A percentile compares a stretch with the other conserved stretches of the same genome.
Conservation (phyloP, 768 basidiomycete genomes). For the Trametes meyenii region DNA sequence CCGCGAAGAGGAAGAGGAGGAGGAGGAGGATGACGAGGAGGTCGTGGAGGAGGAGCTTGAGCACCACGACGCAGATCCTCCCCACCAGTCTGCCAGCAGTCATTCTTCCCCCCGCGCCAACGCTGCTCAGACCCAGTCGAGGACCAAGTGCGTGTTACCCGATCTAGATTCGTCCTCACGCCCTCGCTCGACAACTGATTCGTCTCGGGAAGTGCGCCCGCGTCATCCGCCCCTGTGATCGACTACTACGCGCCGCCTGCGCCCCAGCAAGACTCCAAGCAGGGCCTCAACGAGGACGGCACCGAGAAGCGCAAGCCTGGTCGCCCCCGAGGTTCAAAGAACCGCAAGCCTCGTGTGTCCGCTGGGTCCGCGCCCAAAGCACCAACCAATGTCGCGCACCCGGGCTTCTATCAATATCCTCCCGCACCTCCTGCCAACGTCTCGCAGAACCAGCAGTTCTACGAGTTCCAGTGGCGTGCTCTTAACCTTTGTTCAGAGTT, state of each 20-base stretch:
- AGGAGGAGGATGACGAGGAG: slow-evolving; percentile 79
- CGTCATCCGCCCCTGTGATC: slow-evolving; percentile 20
- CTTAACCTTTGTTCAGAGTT: slow-evolving; percentile 84
- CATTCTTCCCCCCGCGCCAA: slow-evolving; percentile 32
- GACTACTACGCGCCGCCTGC: slow-evolving; percentile 27
- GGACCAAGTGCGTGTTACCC: slow-evolving; percentile 34
- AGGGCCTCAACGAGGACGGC: slow-evolving; percentile 35
- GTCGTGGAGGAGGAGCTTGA: slow-evolving; percentile 68
- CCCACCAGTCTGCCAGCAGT: slow-evolving; percentile 34
- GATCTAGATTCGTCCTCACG: slow-evolving; percentile 22
- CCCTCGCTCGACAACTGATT: slow-evolving; percentile 19
- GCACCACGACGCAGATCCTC: slow-evolving; percentile 30
- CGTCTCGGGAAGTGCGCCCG: slow-evolving; percentile 30
- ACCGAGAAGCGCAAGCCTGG: slow-evolving; percentile 74
- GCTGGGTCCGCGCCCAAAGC: slow-evolving; percentile 34
- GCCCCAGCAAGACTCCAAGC: slow-evolving; percentile 33
- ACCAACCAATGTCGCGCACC: slow-evolving; percentile 32
- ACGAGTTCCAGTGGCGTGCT: slow-evolving; percentile 86
- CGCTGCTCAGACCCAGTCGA: slow-evolving; percentile 30
- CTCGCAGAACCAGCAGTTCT: slow-evolving; percentile 73
- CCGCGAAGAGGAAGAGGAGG: slow-evolving; percentile 58
- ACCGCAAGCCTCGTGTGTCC: slow-evolving; percentile 52
- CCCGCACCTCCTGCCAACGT: slow-evolving; percentile 50
- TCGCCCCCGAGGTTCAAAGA: slow-evolving; percentile 80
- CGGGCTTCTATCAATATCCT: slow-evolving; percentile 48